Percentiles rank a stretch among this genome's conserved stretches.
These are phyloP conservation scores for Piper betle DNA, from an alignment of 164 flowering plant species.

Conservation along the genomic window DNA sequence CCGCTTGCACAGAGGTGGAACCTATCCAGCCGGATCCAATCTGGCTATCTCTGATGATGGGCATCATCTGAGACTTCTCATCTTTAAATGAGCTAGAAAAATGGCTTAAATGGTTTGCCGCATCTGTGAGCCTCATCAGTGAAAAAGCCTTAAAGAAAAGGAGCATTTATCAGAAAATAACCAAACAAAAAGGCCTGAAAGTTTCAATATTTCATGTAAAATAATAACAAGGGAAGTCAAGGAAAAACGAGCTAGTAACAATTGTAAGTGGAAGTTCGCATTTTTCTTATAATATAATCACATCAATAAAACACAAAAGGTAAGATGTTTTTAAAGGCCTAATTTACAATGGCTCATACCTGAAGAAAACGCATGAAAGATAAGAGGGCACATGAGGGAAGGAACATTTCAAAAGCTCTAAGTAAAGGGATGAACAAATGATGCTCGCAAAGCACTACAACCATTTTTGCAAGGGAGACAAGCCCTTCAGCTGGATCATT, in stretches of 20 bases:
- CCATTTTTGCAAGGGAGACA: slow-evolving; percentile 68
- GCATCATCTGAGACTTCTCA: slow-evolving; percentile 31
- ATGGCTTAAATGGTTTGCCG: slow-evolving; percentile 86
- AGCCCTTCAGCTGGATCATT: slow-evolving; percentile 45
- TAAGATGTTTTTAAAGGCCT: too few species aligned
- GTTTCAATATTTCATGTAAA: too few species aligned
- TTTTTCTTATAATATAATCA: too few species aligned
- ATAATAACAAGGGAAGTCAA: too few species aligned
- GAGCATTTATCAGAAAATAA: slow-evolving; percentile 1
- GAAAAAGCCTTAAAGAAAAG: slow-evolving; percentile 57
- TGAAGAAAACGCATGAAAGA: slow-evolving; percentile 94
- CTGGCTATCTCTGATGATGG: slow-evolving; percentile 39
- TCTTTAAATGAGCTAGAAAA: slow-evolving; percentile 82
- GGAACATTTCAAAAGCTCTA: slow-evolving; percentile 94
- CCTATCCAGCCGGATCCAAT: slow-evolving; percentile 61
- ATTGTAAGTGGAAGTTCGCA: too few species aligned
- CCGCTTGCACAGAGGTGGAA: slow-evolving; percentile 81
- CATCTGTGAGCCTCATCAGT: slow-evolving; percentile 93
- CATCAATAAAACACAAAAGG: too few species aligned
- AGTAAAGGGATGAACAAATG: slow-evolving; percentile 78
- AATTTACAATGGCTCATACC: slow-evolving; percentile 25
- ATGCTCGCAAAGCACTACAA: slow-evolving; percentile 88
- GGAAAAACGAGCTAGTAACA: too few species aligned
- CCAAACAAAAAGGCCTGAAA: background rate
- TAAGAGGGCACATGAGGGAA: slow-evolving; percentile 80